Percentiles rank a stretch among this genome's conserved stretches.
phyloP scores from a whole-genome alignment of 179 eudicot species.

The Spergularia azorica region DNA sequence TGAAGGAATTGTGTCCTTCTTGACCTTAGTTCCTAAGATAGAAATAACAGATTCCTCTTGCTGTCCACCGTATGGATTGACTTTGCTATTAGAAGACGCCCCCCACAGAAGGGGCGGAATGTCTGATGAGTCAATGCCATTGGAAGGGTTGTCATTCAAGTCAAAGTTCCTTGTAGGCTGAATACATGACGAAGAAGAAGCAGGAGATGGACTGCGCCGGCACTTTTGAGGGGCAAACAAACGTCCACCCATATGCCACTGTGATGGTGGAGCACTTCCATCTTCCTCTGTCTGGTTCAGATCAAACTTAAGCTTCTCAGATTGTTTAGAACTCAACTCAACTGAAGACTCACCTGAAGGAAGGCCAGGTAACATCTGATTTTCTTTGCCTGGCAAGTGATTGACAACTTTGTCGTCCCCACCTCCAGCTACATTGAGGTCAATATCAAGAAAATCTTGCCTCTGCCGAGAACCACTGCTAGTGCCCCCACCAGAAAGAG shows the following conservation, averaged over 20 bases:
- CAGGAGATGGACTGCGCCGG: conserved; percentile 51
- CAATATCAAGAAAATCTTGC: conserved; percentile 56
- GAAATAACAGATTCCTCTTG: conserved; percentile 53
- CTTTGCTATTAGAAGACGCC: conserved; percentile 38
- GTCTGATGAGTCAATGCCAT: conserved; percentile 40
- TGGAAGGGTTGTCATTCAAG: conserved; percentile 68
- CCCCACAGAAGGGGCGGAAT: conserved; percentile 35
- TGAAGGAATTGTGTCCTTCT: conserved; percentile 34
- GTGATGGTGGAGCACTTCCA: conserved; percentile 44
- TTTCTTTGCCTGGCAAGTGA: conserved; percentile 30
- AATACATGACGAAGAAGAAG: conserved; percentile 67
- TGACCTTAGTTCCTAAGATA: conserved; percentile 60
- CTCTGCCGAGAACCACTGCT: conserved; percentile 52
- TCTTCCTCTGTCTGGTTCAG: conserved; percentile 68
- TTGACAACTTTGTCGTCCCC: conserved; percentile 44
- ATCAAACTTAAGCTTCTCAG: conserved; percentile 59
- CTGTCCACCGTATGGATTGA: conserved; percentile 35
- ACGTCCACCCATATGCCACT: conserved; percentile 40
- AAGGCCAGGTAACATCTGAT: conserved; percentile 30
- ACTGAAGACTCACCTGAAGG: conserved; percentile 56
- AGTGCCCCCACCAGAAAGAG: conserved; percentile 41
- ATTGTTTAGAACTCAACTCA: conserved; percentile 47
- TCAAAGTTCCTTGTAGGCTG: conserved; percentile 63
- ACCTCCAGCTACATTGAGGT: conserved; percentile 69
- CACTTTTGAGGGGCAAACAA: conserved; percentile 30